Evolutionary conservation across 371 early-diverging fungal species (phyloP).

Genomic region (Dipsacomyces acuminosporus): DNA sequence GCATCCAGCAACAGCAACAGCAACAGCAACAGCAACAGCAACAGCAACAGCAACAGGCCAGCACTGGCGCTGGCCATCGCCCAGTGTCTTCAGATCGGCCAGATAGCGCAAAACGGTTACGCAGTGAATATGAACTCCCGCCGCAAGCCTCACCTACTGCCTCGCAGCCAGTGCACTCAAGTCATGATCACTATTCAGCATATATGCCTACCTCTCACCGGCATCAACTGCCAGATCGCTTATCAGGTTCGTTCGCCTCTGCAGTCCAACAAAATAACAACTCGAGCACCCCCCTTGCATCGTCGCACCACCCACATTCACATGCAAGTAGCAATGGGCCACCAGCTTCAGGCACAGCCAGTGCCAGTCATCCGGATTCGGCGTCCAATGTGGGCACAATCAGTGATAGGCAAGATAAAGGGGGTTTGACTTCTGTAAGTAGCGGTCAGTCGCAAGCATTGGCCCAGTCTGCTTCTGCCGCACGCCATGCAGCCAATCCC

Average conservation of each 20-base stretch:
- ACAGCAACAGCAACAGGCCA: background rate
- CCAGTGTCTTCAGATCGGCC: constrained; percentile 7
- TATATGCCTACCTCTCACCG: background rate
- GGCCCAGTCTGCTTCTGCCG: too few relatives aligned
- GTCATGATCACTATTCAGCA: background rate
- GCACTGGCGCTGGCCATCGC: background rate
- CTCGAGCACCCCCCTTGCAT: too few relatives aligned
- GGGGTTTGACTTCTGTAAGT: background rate
- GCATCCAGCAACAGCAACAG: constrained; percentile 3
- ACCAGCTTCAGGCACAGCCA: too few relatives aligned
- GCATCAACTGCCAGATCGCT: too few relatives aligned
- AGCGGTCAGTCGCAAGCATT: too few relatives aligned
- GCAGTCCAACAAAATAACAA: too few relatives aligned
- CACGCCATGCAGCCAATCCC: background rate
- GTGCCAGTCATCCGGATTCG: too few relatives aligned
- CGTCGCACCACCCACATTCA: too few relatives aligned
- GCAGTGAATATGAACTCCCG: constrained; percentile 10
- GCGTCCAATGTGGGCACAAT: too few relatives aligned
- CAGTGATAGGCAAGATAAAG: background rate
- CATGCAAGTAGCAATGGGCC: too few relatives aligned
- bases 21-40: background rate
- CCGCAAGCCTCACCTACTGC: background rate
- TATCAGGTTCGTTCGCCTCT: too few relatives aligned
- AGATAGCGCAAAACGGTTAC: constrained; percentile 21
- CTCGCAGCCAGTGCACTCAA: background rate